Evolutionary conservation across 1,139 yeast genomes (phyloP).

Genomic region (Lodderomyces beijingensis): DNA sequence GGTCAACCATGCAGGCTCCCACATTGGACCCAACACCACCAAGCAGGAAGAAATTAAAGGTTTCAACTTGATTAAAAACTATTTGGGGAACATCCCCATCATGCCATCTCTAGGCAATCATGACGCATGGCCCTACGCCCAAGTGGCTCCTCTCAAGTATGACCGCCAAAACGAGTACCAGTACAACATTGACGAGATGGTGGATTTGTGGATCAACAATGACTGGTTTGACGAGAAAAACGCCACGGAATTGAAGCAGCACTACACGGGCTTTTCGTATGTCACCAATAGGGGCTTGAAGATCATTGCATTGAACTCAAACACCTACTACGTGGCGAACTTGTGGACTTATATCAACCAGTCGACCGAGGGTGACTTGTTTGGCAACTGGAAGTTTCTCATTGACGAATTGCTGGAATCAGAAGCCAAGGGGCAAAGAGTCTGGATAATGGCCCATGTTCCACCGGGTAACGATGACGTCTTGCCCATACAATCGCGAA

Average conservation of each 20-base stretch:
- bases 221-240: conserved; percentile 31
- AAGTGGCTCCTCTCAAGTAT: conserved; percentile 48
- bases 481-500: conserved; percentile 54
- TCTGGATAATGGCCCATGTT: conserved; percentile 69
- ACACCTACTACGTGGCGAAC: conserved; percentile 61
- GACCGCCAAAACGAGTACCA: conserved; percentile 44
- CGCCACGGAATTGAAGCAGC: conserved; percentile 22
- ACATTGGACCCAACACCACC: conserved; percentile 45
- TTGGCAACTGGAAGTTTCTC: conserved; percentile 61
- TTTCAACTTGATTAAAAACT: conserved; percentile 51
- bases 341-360: conserved; percentile 59
- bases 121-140: conserved; percentile 73
- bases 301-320: conserved; percentile 61
- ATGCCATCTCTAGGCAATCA: conserved; percentile 68
- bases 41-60: conserved; percentile 49
- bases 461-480: conserved; percentile 55
- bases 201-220: conserved; percentile 48
- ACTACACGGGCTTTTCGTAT: conserved; percentile 61
- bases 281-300: conserved; percentile 55
- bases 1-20: conserved; percentile 59
- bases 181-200: conserved; percentile 47
- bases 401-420: conserved; percentile 57
- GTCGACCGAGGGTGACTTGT: conserved; percentile 51
- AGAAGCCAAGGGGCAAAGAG: conserved; percentile 55
- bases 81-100: conserved; percentile 53